Evolutionary conservation across 768 basidiomycete genomes (phyloP), one percentile per base, ranked within the genome.

Genomic region (Saitozyma sp.): DNA sequence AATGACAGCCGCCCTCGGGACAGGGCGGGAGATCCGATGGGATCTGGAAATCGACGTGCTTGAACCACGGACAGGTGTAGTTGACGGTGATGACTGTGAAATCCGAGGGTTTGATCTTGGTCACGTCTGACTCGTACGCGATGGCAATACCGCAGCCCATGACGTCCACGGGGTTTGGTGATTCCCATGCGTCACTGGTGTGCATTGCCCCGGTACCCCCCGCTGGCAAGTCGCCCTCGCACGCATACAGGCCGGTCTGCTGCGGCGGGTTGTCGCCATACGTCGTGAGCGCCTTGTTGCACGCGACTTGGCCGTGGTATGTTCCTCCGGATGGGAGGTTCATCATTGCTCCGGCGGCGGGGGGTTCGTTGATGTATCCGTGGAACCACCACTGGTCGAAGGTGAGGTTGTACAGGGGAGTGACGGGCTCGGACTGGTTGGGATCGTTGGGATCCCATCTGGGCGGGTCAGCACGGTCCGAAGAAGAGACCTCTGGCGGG

Each of bases 371-470:
- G 58, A 73, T 74, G 60, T 73, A 69, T 1, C 75, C 75, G 62
- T 78, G 77, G 57, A 76, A 75, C 77, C 77, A 78, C 77, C 77
- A 78, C 45, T 71, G 54, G 56, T 62, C 58, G 56, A 76, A 76
- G 5, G 75, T 46, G 46, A 75, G 62, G 54, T 75, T 46, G 49
- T 59, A 58, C 17, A 78, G 62, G 1, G 77, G 77, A 1, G 62
- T 63, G 10, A 76, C 72, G 14, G 70, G 69, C 38, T 78, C 69
- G 49, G 61, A 59, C 46, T 77, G 69, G 43, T 77, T 76, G 9
- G 70, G 69, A 46, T 76, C 70, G n/a, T 61, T 51, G 0, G 73
- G 71, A 50, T 73, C 68, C 56, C 58, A 73, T 7, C 71, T 73
- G 56, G 13, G 29, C 19, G 17, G 13, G 16, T 38, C 40, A 49